These are phyloP conservation scores for Helotiales sp. DNA, from an alignment of 2,329 filamentous ascomycete genomes.

Conservation along the genomic window DNA sequence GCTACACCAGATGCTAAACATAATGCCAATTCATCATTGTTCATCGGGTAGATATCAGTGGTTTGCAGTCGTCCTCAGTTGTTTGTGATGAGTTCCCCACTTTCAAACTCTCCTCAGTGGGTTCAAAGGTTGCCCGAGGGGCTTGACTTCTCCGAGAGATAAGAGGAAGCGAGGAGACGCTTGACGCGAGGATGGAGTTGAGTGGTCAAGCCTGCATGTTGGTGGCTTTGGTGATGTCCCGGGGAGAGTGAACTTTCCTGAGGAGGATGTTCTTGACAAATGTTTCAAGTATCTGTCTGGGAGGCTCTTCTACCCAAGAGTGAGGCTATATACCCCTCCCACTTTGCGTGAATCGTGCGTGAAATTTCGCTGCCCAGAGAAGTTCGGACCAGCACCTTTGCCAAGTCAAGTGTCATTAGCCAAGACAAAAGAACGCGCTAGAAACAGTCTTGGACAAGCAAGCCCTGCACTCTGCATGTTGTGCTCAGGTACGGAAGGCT, in stretches of 20 bases:
- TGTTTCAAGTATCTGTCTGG: too few species aligned
- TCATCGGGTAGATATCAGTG: slow-evolving; percentile 1
- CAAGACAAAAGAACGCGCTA: neutral
- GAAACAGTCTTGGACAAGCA: neutral
- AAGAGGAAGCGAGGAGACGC: neutral
- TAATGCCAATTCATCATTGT: neutral
- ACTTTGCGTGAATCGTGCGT: too few species aligned
- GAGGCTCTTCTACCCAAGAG: too few species aligned
- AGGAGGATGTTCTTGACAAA: too few species aligned
- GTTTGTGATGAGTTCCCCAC: neutral
- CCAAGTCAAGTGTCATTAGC: neutral
- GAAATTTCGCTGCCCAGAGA: neutral
- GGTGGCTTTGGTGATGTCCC: too few species aligned
- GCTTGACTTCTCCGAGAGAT: neutral
- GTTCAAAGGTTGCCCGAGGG: neutral
- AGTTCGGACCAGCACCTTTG: too few species aligned
- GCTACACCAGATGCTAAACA: neutral
- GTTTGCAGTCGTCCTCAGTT: neutral
- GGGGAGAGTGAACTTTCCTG: too few species aligned
- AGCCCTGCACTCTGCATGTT: neutral
- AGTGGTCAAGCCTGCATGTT: too few species aligned
- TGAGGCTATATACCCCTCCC: too few species aligned
- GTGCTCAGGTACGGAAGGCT: neutral
- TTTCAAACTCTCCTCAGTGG: neutral
- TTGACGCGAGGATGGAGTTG: neutral